Conservation (phyloP, 106 monocot species). For the Dioscorea alata region DNA sequence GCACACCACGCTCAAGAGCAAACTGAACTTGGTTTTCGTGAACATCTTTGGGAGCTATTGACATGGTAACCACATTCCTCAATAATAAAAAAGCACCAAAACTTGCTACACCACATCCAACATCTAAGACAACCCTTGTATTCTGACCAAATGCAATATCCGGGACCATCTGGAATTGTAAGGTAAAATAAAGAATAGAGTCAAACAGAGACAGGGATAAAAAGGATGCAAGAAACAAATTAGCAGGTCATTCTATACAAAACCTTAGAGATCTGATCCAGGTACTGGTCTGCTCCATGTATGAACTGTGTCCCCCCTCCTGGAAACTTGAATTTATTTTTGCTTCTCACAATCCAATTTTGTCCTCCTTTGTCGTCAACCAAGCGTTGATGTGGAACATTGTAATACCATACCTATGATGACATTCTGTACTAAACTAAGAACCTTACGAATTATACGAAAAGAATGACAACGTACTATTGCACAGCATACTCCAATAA, state of each 20-base stretch:
- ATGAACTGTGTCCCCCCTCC: conserved; percentile 93
- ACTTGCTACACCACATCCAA: conserved; percentile 95
- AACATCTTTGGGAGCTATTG: conserved; percentile 90
- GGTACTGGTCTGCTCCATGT: conserved; percentile 77
- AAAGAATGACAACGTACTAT: background rate
- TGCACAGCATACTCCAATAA: too few relatives aligned
- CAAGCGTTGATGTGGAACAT: conserved; percentile 78
- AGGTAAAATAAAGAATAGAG: background rate
- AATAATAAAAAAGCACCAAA: conserved; percentile 85
- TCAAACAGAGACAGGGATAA: conserved; percentile 1
- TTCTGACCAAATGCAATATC: conserved; percentile 72
- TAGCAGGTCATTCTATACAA: background rate
- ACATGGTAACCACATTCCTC: conserved; percentile 72
- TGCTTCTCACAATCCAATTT: conserved; percentile 73
- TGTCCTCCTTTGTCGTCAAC: conserved; percentile 91
- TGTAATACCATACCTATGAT: conserved; percentile 82
- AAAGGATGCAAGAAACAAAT: background rate
- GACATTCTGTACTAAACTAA: background rate
- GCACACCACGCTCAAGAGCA: conserved; percentile 94
- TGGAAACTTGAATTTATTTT: conserved; percentile 88
- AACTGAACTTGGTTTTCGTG: conserved; percentile 97
- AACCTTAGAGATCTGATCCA: conserved; percentile 80
- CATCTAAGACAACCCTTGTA: conserved; percentile 71
- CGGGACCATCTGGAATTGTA: conserved; percentile 70
- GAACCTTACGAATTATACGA: background rate